Percentiles rank a stretch among this genome's conserved stretches.
Evolutionary conservation across 305 asterid species (phyloP).

Genomic region (Stenogyne calaminthoides): DNA sequence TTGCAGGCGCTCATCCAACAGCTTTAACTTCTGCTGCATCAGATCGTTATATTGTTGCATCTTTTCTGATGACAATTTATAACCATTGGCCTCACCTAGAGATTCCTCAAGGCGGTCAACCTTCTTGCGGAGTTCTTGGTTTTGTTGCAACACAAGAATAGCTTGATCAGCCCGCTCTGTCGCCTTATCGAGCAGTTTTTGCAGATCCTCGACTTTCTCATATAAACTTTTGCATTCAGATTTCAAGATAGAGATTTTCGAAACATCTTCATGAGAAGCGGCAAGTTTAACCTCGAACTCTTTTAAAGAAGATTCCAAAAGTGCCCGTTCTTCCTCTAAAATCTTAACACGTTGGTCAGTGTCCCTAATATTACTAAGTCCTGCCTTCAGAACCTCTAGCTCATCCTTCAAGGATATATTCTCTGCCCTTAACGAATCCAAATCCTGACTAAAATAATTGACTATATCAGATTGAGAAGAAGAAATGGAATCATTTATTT

Average conservation of each 20-base stretch:
- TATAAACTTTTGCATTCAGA: constrained; percentile 66
- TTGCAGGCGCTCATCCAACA: constrained; percentile 81
- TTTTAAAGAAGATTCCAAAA: constrained; percentile 65
- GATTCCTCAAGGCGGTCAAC: constrained; percentile 87
- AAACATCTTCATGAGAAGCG: constrained; percentile 73
- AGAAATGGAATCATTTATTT: constrained; percentile 41
- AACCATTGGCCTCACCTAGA: constrained; percentile 71
- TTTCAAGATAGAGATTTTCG: constrained; percentile 57
- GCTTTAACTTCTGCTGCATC: constrained; percentile 82
- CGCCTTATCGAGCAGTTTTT: constrained; percentile 65
- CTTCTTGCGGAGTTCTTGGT: constrained; percentile 83
- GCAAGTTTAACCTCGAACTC: constrained; percentile 70
- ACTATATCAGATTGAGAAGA: constrained; percentile 37
- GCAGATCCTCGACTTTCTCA: constrained; percentile 78
- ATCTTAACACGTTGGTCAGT: constrained; percentile 66
- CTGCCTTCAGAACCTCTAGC: constrained; percentile 58
- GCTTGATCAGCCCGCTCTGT: constrained; percentile 84
- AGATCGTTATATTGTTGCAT: constrained; percentile 73
- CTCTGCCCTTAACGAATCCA: constrained; percentile 63
- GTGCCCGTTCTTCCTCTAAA: constrained; percentile 71
- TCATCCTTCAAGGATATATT: constrained; percentile 72
- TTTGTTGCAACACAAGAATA: constrained; percentile 74
- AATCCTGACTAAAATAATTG: constrained; percentile 56
- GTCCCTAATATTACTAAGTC: constrained; percentile 58
- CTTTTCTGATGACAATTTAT: constrained; percentile 78